phyloP scores from a whole-genome alignment of 177 flowering plant genomes.

The Tripterygium wilfordii region DNA sequence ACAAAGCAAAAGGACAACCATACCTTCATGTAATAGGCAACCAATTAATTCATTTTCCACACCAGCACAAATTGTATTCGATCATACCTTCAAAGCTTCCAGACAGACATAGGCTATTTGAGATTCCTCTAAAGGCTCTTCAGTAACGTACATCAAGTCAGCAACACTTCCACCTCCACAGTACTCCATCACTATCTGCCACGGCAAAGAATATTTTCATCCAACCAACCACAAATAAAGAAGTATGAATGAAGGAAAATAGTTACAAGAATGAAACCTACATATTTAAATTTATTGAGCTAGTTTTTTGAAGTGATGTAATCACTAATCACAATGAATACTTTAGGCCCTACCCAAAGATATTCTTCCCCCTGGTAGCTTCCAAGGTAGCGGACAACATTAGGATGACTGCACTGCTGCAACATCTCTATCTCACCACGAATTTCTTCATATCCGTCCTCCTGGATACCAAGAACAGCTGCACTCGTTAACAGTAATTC shows the following conservation, averaged over 20 bases:
- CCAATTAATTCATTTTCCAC: no score
- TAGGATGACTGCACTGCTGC: conserved; percentile 97
- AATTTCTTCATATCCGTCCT: conserved; percentile 98
- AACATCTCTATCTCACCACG: conserved; percentile 98
- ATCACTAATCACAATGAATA: no score
- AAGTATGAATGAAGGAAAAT: not conserved
- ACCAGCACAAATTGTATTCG: no score
- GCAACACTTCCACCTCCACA: conserved; percentile 99
- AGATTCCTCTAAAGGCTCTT: conserved; percentile 83
- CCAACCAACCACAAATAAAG: not conserved
- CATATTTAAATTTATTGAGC: no score
- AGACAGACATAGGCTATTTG: conserved; percentile 92
- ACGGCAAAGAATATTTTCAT: conserved; percentile 11
- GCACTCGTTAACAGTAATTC: conserved; percentile 1
- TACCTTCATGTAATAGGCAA: no score
- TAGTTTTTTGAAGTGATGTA: no score
- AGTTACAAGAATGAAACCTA: no score
- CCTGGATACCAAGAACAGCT: conserved; percentile 35
- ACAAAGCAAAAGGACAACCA: no score
- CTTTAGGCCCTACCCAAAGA: conserved; percentile 62
- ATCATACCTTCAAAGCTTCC: conserved; percentile 84
- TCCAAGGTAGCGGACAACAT: conserved; percentile 97
- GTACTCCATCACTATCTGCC: conserved; percentile 98
- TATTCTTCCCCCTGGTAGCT: conserved; percentile 98
- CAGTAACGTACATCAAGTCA: conserved; percentile 81